Evolutionary conservation across 116 monocot genomes (phyloP), one percentile per base, ranked within the genome.

Genomic region (Papilionanthe hybrid): DNA sequence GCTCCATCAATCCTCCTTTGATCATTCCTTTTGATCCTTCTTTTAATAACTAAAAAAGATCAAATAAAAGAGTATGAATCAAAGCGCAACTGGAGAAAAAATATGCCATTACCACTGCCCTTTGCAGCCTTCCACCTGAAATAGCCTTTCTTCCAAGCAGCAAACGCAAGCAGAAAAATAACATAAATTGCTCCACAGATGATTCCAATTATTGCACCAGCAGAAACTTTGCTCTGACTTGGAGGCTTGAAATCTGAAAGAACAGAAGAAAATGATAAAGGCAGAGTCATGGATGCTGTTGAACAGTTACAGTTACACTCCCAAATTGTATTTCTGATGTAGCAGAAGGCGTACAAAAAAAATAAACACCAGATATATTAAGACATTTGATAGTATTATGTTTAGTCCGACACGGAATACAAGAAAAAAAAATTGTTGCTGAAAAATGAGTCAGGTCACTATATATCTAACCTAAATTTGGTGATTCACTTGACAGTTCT

Each of bases 61-160:
- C 3, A 37, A 37, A 37, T 37, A 37, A 37, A 37, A 37, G 19
- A 72, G 42, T 72, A 68, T 20, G 29, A 42, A 43, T 42, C 10
- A 73, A 42, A 44, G 44, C 44, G 73, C 29, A 69, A 37, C 23
- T 17, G 37, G 17, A 32, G 11, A 69, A 1, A 43, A 73, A 44
- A 75, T 25, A 73, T 73, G 5, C 9, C n/a, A 49, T 48, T 75
- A 75, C 75, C 75, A 75, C 4, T 48, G 25, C 25, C 50, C 11
- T 48, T 75, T n/a, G 23, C 42, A 28, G 49, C 15, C 27, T 28
- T 75, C 25, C 48, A 13, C 49, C 75, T 48, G 42, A 75, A 75
- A 75, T 49, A 75, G 28, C 75, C 49, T 50, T 75, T 75, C 49
- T 75, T 75, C 75, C 75, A 75, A 75, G 49, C 47, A 75, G 28